A percentile compares a stretch with the other conserved stretches of the same genome.
Evolutionary conservation across 495 filamentous ascomycete genomes (phyloP).

Genomic region (Xylaria cubensis): DNA sequence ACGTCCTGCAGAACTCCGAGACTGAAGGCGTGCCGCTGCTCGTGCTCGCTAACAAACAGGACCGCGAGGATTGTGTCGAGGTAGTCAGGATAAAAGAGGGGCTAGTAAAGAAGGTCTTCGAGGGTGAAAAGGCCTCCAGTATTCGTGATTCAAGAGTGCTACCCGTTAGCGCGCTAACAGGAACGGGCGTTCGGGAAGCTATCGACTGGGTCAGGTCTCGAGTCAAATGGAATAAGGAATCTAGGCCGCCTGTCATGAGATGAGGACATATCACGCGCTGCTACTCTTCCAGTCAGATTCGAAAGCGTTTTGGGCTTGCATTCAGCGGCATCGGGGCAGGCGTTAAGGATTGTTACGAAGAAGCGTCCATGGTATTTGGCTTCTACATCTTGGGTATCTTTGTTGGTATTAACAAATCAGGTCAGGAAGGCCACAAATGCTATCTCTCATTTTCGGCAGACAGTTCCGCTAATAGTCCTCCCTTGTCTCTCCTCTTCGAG

Average conservation of each 20-base stretch:
- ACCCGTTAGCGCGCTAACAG: constrained; percentile 88
- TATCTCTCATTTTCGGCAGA: constrained; percentile 82
- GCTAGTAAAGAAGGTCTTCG: constrained; percentile 89
- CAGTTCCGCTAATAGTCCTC: constrained; percentile 76
- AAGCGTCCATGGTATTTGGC: constrained; percentile 29
- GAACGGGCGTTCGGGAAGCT: constrained; percentile 89
- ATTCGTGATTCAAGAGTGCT: constrained; percentile 90
- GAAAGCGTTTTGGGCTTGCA: constrained; percentile 33
- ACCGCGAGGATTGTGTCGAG: constrained; percentile 96
- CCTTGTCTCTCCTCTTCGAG: constrained; percentile 72
- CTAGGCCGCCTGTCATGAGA: constrained; percentile 89
- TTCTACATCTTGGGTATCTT: constrained; percentile 42
- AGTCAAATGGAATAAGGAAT: constrained; percentile 96
- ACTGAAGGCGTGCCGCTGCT: constrained; percentile 90
- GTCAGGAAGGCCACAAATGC: constrained; percentile 31
- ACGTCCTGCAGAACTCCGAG: constrained; percentile 82
- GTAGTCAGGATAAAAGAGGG: constrained; percentile 97
- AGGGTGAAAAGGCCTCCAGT: constrained; percentile 84
- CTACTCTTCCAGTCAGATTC: constrained; percentile 9
- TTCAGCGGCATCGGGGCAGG: constrained; percentile 27
- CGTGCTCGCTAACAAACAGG: constrained; percentile 96
- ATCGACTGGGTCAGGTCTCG: constrained; percentile 93
- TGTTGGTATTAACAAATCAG: constrained; percentile 35
- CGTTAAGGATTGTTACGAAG: constrained; percentile 26
- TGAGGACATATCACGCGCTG: constrained; percentile 43